Evolutionary conservation across 305 asterid genomes (phyloP).

Genomic region (Fraxinus floribunda): DNA sequence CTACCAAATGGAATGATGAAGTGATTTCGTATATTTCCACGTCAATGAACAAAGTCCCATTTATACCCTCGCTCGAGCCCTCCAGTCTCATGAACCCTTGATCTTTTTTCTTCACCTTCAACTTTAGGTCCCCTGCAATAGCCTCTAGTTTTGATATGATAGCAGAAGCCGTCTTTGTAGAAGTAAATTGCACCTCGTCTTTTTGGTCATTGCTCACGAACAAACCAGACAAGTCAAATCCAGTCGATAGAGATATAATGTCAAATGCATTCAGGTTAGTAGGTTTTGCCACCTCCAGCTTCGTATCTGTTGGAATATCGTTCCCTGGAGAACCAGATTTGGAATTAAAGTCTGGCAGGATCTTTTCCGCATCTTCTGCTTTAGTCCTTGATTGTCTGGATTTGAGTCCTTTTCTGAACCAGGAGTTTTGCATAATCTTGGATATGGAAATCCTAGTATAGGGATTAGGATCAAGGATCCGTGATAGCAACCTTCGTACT

Average conservation of each 20-base stretch:
- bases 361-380: constrained; percentile 17
- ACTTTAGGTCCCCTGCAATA: constrained; percentile 35
- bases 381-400: background rate
- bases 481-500: constrained; percentile 28
- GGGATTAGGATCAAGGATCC: constrained; percentile 41
- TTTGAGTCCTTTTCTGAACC: constrained; percentile 38
- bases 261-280: constrained; percentile 29
- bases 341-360: background rate
- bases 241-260: constrained; percentile 60
- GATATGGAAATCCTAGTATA: constrained; percentile 35
- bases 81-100: constrained; percentile 47
- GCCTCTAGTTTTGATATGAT: constrained; percentile 50
- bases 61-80: constrained; percentile 24
- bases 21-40: constrained; percentile 46
- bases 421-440: constrained; percentile 36
- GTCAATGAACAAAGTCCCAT: constrained; percentile 33
- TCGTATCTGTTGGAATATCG: background rate
- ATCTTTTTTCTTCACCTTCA: constrained; percentile 45
- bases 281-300: constrained; percentile 21
- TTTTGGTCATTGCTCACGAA: constrained; percentile 50
- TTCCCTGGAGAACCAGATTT: background rate
- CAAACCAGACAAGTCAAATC: constrained; percentile 63
- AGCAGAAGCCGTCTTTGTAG: constrained; percentile 30
- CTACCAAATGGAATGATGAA: constrained; percentile 47
- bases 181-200: constrained; percentile 62